Evolutionary conservation across 768 basidiomycete species (phyloP).

Genomic region (Hortiboletus campestris): DNA sequence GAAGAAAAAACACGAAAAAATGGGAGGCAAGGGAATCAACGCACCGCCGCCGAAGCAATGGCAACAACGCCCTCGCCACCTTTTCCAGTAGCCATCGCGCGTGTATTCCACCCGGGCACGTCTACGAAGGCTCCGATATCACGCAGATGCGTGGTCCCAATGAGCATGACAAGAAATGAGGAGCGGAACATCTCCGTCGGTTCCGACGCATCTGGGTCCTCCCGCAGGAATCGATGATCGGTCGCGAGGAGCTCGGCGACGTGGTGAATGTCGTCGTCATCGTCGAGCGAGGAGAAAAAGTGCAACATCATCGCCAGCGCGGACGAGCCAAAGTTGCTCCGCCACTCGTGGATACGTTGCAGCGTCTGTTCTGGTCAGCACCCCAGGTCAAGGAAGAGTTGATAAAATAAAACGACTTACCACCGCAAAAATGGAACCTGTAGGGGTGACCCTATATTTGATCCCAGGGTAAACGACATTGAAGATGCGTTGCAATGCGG

Average conservation of each 20-base stretch:
- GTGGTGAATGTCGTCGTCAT: background rate
- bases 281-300: constrained; percentile 1
- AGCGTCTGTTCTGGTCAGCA: background rate
- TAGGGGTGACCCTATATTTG: background rate
- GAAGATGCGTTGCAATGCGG: constrained; percentile 1
- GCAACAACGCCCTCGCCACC: constrained; percentile 2
- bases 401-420: background rate
- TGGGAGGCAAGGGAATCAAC: background rate
- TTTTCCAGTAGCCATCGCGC: background rate
- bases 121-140: background rate
- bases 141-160: background rate
- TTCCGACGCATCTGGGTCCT: constrained; percentile 1
- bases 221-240: background rate
- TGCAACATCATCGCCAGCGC: constrained; percentile 1
- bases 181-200: background rate
- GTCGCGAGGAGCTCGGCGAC: background rate
- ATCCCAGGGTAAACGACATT: background rate
- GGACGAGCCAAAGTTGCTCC: background rate
- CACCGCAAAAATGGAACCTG: background rate
- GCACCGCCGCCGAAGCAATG: constrained; percentile 3
- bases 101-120: constrained; percentile 1
- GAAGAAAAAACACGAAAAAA: no score
- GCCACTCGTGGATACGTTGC: constrained; percentile 1
- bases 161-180: background rate
- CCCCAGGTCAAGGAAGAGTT: background rate